Evolutionary conservation across 139 green algal genomes (phyloP).

Genomic region (Chlorella sp.): DNA sequence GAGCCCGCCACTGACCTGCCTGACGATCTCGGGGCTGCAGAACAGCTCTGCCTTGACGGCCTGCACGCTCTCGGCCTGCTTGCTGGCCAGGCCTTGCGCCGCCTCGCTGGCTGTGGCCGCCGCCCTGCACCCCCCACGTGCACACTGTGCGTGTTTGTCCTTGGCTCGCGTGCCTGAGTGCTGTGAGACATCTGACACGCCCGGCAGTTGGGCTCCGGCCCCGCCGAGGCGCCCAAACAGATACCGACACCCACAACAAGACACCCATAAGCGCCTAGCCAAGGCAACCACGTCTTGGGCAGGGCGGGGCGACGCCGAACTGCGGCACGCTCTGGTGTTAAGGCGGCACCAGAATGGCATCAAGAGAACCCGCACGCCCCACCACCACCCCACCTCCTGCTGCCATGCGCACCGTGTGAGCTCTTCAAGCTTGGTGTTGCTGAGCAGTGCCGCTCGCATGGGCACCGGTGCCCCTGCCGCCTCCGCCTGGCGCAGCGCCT

Average conservation of each 20-base stretch:
- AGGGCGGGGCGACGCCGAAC: no score
- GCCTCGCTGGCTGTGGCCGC: conserved; percentile 18
- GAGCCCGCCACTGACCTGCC: conserved; percentile 8
- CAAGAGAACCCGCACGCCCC: not conserved
- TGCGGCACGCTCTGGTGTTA: no score
- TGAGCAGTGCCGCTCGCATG: no score
- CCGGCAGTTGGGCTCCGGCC: not conserved
- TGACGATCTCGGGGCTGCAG: conserved; percentile 48
- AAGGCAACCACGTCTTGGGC: not conserved
- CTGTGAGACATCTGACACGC: not conserved
- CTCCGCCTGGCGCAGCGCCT: not conserved
- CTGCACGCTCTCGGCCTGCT: conserved; percentile 50
- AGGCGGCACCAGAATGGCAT: not conserved
- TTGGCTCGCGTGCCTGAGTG: no score
- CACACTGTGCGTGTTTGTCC: no score
- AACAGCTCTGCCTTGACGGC: conserved; percentile 49
- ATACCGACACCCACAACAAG: not conserved
- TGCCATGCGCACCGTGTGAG: not conserved
- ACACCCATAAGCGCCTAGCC: not conserved
- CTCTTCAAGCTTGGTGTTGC: not conserved
- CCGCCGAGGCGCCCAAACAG: not conserved
- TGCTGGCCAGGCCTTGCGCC: conserved; percentile 35
- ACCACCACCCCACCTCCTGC: not conserved
- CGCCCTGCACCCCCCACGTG: not conserved
- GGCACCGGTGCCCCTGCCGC: no score